phyloP scores from a whole-genome alignment of 805 yeast species.

The Millerozyma acaciae region DNA sequence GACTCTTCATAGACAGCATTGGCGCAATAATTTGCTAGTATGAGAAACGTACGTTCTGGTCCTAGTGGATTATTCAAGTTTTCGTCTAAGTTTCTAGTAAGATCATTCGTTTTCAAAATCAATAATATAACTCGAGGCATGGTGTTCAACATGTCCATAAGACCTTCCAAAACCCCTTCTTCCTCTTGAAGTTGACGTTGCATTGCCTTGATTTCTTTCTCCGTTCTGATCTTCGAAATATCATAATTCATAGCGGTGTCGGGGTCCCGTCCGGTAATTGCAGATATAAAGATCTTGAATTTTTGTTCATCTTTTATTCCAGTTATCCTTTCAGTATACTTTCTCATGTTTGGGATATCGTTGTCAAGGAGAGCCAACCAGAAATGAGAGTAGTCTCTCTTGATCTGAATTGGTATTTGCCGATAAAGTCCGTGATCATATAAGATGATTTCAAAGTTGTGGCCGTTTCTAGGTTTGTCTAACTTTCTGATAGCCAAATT shows the following conservation, averaged over 20 bases:
- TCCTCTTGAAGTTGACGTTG: conserved; percentile 53
- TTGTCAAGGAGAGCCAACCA: conserved; percentile 86
- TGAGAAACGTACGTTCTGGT: conserved; percentile 79
- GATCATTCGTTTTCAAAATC: conserved; percentile 89
- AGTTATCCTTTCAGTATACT: conserved; percentile 76
- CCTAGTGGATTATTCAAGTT: conserved; percentile 78
- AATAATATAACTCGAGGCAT: conserved; percentile 85
- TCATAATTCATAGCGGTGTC: conserved; percentile 68
- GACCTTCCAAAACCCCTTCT: conserved; percentile 61
- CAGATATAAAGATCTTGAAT: conserved; percentile 84
- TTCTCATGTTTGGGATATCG: conserved; percentile 60
- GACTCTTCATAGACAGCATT: conserved; percentile 69
- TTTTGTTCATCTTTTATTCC: conserved; percentile 67
- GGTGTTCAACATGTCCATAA: conserved; percentile 73
- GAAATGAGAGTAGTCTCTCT: conserved; percentile 81
- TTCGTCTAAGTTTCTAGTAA: conserved; percentile 87
- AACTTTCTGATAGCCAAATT: conserved; percentile 73
- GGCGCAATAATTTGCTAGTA: conserved; percentile 90
- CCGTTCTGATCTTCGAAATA: conserved; percentile 47
- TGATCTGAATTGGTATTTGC: conserved; percentile 69
- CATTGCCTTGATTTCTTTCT: conserved; percentile 66
- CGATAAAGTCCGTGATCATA: conserved; percentile 96
- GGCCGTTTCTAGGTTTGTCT: conserved; percentile 31
- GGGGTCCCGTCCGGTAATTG: conserved; percentile 91
- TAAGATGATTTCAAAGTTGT: conserved; percentile 85